Evolutionary conservation across 2,329 filamentous ascomycete species (phyloP).

Genomic region (Pseudogymnoascus sp.): DNA sequence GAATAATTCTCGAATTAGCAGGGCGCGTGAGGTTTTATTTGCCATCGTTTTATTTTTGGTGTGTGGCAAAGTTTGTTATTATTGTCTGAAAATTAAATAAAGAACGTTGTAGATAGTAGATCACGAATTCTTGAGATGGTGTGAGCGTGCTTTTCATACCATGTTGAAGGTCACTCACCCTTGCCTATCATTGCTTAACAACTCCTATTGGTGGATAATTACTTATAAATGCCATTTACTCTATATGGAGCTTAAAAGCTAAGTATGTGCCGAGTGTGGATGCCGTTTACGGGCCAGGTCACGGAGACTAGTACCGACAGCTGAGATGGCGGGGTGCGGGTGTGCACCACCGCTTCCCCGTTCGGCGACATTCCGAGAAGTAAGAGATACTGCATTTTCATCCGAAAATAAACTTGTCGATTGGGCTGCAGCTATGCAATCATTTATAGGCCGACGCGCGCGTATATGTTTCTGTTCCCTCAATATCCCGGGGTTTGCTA

Average conservation of each 20-base stretch:
- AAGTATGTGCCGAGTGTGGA: not conserved
- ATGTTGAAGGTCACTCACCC: no score
- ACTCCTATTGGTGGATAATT: not conserved
- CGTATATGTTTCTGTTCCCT: not conserved
- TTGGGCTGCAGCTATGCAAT: not conserved
- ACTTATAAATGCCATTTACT: not conserved
- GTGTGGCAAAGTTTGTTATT: no score
- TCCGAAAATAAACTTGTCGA: not conserved
- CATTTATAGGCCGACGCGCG: not conserved
- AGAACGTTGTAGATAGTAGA: no score
- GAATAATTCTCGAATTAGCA: not conserved
- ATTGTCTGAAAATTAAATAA: no score
- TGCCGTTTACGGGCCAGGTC: not conserved
- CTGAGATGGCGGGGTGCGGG: not conserved
- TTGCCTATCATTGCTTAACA: not conserved
- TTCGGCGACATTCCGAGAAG: not conserved
- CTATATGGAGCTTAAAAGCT: not conserved
- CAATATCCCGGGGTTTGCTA: not conserved
- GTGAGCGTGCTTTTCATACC: no score
- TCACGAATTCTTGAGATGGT: no score
- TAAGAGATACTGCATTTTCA: not conserved
- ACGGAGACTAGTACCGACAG: not conserved
- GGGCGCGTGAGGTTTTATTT: not conserved
- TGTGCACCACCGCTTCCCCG: not conserved
- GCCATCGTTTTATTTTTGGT: no score